Conservation (phyloP, 768 basidiomycete species). For the Pisolithus microcarpus region DNA sequence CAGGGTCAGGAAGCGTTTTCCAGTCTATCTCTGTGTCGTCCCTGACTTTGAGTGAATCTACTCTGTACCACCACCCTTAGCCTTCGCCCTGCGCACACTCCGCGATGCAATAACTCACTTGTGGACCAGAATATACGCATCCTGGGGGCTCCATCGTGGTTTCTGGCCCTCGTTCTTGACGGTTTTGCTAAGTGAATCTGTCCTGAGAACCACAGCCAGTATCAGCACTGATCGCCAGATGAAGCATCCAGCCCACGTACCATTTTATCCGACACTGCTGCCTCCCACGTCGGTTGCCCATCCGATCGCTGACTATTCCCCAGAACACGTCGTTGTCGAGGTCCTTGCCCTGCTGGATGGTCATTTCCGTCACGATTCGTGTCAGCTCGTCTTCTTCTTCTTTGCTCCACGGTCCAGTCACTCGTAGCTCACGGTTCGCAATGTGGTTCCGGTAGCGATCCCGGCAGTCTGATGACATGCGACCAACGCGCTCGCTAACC, state of each 20-base stretch:
- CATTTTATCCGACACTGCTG: constrained; percentile 89
- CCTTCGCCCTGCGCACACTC: background rate
- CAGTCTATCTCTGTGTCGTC: constrained; percentile 84
- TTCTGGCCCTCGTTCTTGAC: constrained; percentile 66
- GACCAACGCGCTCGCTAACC: constrained; percentile 60
- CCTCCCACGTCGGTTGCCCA: constrained; percentile 69
- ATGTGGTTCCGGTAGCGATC: constrained; percentile 85
- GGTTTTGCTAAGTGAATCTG: constrained; percentile 64
- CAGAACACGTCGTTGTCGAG: constrained; percentile 79
- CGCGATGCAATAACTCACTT: constrained; percentile 39
- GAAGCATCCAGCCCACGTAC: constrained; percentile 28
- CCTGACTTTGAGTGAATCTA: constrained; percentile 65
- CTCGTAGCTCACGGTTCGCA: constrained; percentile 55
- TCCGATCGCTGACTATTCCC: constrained; percentile 66
- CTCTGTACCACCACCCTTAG: constrained; percentile 33
- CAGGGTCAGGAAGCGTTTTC: constrained; percentile 64
- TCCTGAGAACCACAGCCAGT: constrained; percentile 38
- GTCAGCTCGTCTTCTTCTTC: constrained; percentile 74
- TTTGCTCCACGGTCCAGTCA: constrained; percentile 65
- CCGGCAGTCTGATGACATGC: constrained; percentile 74
- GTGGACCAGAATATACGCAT: constrained; percentile 75
- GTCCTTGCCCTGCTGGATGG: constrained; percentile 61
- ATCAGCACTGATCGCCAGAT: background rate
- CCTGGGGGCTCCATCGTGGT: constrained; percentile 67
- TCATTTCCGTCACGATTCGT: constrained; percentile 69